Evolutionary conservation across 2,329 filamentous ascomycete species (phyloP).

Genomic region (Colletotrichum sp.): DNA sequence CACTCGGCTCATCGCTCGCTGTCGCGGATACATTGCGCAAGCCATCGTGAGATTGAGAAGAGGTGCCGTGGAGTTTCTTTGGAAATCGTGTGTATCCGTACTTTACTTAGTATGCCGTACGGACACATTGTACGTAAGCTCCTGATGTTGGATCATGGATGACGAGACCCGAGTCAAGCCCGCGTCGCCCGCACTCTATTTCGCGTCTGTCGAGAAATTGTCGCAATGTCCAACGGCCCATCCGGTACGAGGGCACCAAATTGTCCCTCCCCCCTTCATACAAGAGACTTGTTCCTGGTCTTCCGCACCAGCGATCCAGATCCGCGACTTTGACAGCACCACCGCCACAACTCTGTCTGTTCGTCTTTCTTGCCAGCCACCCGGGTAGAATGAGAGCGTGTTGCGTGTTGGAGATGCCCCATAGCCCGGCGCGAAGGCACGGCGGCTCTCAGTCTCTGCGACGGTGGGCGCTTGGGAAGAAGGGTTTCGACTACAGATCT

Average conservation of each 20-base stretch:
- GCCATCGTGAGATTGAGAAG: neutral
- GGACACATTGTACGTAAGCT: neutral
- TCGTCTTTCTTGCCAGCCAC: neutral
- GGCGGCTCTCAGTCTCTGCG: neutral
- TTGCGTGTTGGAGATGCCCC: neutral
- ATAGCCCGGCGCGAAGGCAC: neutral
- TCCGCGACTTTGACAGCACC: constrained; percentile 1
- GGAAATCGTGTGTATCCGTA: neutral
- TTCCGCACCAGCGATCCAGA: constrained; percentile 8
- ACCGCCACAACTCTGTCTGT: neutral
- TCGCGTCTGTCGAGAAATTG: neutral
- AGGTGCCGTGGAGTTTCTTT: neutral
- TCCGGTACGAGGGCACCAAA: neutral
- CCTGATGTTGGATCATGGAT: neutral
- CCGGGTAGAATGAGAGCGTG: neutral
- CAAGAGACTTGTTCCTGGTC: neutral
- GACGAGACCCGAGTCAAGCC: neutral
- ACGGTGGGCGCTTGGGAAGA: neutral
- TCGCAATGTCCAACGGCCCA: neutral
- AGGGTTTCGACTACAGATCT: neutral
- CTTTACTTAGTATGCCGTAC: neutral
- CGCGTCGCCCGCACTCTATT: neutral
- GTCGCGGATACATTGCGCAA: constrained; percentile 2
- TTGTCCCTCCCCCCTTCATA: neutral
- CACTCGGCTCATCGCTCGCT: neutral